Percentiles rank a stretch among this genome's conserved stretches.
phyloP scores from a whole-genome alignment of 1,139 yeast genomes.

The Candida dubliniensis region DNA sequence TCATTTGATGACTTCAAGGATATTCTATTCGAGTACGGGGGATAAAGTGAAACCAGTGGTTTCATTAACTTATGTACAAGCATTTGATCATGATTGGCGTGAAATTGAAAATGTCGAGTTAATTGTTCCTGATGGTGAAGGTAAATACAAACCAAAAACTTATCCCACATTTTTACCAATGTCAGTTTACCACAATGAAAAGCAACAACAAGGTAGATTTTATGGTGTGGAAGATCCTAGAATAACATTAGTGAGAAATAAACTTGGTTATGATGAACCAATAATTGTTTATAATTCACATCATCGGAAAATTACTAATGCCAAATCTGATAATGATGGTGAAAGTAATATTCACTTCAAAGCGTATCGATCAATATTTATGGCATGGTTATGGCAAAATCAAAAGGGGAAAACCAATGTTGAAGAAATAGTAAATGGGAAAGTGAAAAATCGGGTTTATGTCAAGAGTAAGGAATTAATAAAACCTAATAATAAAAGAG shows the following conservation, averaged over 20 bases:
- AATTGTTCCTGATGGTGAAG: slow-evolving; percentile 13
- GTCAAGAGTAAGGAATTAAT: slow-evolving; percentile 27
- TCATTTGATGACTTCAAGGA: slow-evolving; percentile 31
- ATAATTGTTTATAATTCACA: slow-evolving; percentile 33
- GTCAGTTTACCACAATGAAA: slow-evolving; percentile 33
- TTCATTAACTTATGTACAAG: slow-evolving; percentile 21
- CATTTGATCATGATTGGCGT: slow-evolving; percentile 28
- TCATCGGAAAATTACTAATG: slow-evolving; percentile 24
- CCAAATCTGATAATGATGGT: slow-evolving; percentile 2
- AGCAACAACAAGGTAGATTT: slow-evolving; percentile 21
- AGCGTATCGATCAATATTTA: slow-evolving; percentile 24
- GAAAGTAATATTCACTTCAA: slow-evolving; percentile 13
- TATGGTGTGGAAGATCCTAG: slow-evolving; percentile 48
- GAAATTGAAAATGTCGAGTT: slow-evolving; percentile 24
- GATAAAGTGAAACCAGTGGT: slow-evolving; percentile 20
- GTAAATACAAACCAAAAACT: slow-evolving; percentile 13
- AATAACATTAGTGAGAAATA: slow-evolving; percentile 29
- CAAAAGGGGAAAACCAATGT: slow-evolving; percentile 33
- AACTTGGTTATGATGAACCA: slow-evolving; percentile 39
- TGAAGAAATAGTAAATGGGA: slow-evolving; percentile 21
- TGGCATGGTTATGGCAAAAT: slow-evolving; percentile 34
- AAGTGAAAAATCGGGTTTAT: slow-evolving; percentile 19
- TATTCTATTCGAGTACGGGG: slow-evolving; percentile 24
- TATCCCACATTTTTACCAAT: slow-evolving; percentile 36
- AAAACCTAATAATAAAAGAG: slow-evolving; percentile 16